These are phyloP conservation scores for Brassica hybrid DNA, from an alignment of 441 rosid genomes.

Conservation along the genomic window DNA sequence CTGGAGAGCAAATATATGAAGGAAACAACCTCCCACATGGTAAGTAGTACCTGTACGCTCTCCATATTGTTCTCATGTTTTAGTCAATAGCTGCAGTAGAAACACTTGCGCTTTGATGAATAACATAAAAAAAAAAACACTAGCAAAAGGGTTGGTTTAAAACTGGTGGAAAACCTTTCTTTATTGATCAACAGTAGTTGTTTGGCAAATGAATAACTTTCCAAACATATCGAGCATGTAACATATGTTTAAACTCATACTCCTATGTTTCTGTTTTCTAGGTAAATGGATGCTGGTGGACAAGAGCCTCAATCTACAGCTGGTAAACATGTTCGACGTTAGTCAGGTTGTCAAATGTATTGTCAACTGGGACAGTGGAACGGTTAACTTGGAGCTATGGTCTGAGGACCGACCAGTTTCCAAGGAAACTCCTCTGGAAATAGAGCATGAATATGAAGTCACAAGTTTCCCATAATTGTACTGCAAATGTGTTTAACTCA, in stretches of 20 bases:
- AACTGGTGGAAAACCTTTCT: background rate
- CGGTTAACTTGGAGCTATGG: slow-evolving; percentile 86
- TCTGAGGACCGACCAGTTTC: slow-evolving; percentile 91
- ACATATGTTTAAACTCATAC: background rate
- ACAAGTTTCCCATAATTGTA: slow-evolving; percentile 46
- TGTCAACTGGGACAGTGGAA: slow-evolving; percentile 81
- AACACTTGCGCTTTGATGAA: background rate
- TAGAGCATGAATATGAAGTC: too few species aligned
- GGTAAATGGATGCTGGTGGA: slow-evolving; percentile 91
- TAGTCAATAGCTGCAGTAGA: background rate
- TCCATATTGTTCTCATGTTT: slow-evolving; percentile 11
- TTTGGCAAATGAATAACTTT: background rate
- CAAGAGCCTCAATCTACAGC: slow-evolving; percentile 61
- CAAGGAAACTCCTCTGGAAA: slow-evolving; percentile 61
- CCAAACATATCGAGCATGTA: background rate
- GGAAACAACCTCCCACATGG: slow-evolving; percentile 78
- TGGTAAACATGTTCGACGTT: slow-evolving; percentile 65
- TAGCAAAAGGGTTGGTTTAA: background rate
- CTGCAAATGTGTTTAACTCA: background rate
- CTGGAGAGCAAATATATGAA: slow-evolving; percentile 60
- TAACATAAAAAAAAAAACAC: background rate
- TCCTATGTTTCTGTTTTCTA: slow-evolving; percentile 10
- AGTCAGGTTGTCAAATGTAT: slow-evolving; percentile 68
- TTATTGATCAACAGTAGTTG: background rate
- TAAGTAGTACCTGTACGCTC: slow-evolving; percentile 28